These are phyloP conservation scores for Alternaria brassicicola DNA, from an alignment of 2,329 filamentous ascomycete genomes.

Conservation along the genomic window DNA sequence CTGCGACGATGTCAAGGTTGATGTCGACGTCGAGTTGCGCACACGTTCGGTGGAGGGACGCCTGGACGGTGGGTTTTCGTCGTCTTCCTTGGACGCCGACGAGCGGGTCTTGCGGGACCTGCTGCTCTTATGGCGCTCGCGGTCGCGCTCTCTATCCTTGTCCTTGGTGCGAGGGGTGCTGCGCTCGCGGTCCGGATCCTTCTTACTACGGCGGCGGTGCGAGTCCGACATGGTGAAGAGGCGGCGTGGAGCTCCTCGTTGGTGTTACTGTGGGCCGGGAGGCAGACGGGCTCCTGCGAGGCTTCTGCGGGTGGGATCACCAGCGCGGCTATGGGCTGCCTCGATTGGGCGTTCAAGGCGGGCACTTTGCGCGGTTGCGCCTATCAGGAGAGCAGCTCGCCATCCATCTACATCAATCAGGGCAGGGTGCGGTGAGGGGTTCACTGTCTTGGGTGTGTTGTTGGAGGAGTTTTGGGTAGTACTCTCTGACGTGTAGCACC, in stretches of 20 bases:
- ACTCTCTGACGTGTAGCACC: conserved; percentile 28
- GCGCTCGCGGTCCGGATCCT: conserved; percentile 38
- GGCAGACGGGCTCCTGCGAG: conserved; percentile 7
- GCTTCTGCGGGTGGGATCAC: conserved; percentile 28
- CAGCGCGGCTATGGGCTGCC: conserved; percentile 37
- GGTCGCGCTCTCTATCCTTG: conserved; percentile 31
- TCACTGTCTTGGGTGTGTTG: conserved; percentile 11
- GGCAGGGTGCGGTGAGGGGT: conserved; percentile 19
- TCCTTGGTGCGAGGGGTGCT: conserved; percentile 32
- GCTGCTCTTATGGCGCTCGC: conserved; percentile 37
- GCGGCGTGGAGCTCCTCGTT: conserved; percentile 24
- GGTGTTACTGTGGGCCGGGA: conserved; percentile 28
- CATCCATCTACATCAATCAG: conserved; percentile 33
- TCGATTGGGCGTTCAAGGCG: conserved; percentile 37
- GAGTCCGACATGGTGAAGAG: conserved; percentile 39
- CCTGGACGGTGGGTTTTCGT: conserved; percentile 27
- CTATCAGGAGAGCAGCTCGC: conserved; percentile 39
- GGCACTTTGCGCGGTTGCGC: conserved; percentile 34
- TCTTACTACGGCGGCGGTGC: conserved; percentile 46
- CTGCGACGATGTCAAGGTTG: conserved; percentile 24
- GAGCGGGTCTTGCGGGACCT: conserved; percentile 41
- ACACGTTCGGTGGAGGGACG: conserved; percentile 36
- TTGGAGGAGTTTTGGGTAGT: conserved; percentile 20
- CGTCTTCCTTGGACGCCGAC: conserved; percentile 36
- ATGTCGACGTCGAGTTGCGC: conserved; percentile 33